These are phyloP conservation scores for Pyrenophora teres DNA, from an alignment of 2,329 filamentous ascomycete species.

Conservation along the genomic window DNA sequence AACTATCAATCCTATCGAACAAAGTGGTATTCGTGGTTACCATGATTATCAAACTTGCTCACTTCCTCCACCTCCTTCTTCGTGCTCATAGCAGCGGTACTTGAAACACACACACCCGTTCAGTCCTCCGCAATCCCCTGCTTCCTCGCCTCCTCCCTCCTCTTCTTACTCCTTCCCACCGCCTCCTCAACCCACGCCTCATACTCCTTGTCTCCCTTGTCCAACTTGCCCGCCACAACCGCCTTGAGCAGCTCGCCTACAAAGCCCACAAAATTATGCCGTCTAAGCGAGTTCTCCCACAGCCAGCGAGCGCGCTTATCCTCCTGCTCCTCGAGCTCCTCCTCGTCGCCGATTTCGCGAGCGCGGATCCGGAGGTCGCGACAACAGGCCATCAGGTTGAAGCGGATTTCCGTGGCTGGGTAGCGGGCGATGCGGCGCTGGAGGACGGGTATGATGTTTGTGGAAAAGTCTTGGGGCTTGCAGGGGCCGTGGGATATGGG, in stretches of 20 bases:
- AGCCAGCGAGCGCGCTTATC: constrained; percentile 84
- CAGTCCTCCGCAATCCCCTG: constrained; percentile 33
- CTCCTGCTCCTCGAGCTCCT: constrained; percentile 78
- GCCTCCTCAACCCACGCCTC: constrained; percentile 74
- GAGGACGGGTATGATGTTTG: constrained; percentile 83
- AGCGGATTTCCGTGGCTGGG: constrained; percentile 84
- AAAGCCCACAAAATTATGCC: constrained; percentile 97
- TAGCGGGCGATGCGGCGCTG: constrained; percentile 84
- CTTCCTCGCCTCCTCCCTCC: constrained; percentile 53
- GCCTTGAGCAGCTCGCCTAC: constrained; percentile 87
- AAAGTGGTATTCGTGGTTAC: constrained; percentile 1
- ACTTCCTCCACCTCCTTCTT: not conserved
- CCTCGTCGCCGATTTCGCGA: constrained; percentile 78
- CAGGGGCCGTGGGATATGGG: constrained; percentile 88
- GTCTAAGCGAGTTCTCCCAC: constrained; percentile 90
- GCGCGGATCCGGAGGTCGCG: constrained; percentile 79
- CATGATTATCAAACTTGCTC: not conserved
- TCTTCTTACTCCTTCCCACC: constrained; percentile 60
- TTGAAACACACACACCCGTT: not conserved
- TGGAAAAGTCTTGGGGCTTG: constrained; percentile 69
- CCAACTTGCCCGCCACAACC: constrained; percentile 76
- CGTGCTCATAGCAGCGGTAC: not conserved
- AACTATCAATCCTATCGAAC: not conserved
- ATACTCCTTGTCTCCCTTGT: constrained; percentile 68
- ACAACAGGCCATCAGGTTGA: constrained; percentile 94